Percentiles rank a stretch among this genome's conserved stretches.
Evolutionary conservation across 2,329 filamentous ascomycete genomes (phyloP).

Genomic region (Epichloe festucae): DNA sequence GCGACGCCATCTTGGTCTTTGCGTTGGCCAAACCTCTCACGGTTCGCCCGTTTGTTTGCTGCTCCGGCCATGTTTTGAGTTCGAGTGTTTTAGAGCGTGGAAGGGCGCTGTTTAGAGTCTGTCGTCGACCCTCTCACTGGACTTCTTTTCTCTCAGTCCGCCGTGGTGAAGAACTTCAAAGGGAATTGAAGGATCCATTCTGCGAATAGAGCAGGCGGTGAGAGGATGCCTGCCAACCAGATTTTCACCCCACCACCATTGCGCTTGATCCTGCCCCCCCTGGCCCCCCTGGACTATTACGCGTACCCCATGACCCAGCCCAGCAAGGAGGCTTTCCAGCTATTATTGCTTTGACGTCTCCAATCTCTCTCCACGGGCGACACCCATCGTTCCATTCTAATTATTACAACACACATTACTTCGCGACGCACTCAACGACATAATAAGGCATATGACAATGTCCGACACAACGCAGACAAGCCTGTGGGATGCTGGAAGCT

Average conservation of each 20-base stretch:
- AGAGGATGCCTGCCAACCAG: background rate
- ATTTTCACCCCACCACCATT: too few relatives aligned
- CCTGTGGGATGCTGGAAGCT: conserved; percentile 14
- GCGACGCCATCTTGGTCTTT: conserved; percentile 38
- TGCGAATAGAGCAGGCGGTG: conserved; percentile 9
- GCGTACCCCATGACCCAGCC: background rate
- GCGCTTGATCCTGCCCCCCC: background rate
- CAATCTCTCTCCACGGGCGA: background rate
- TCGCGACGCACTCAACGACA: background rate
- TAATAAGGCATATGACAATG: conserved; percentile 10
- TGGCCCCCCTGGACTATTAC: background rate
- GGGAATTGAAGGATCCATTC: background rate
- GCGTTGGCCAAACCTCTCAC: conserved; percentile 49
- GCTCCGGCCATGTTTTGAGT: conserved; percentile 14
- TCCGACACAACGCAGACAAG: conserved; percentile 10
- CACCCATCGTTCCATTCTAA: background rate
- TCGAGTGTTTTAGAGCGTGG: background rate
- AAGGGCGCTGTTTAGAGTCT: background rate
- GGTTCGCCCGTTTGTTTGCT: conserved; percentile 48
- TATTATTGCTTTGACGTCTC: background rate
- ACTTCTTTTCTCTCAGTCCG: background rate
- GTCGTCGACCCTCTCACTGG: background rate
- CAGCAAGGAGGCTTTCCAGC: background rate
- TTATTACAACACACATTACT: background rate
- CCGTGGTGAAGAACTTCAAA: background rate